These are phyloP conservation scores for Mortierella antarctica DNA, from an alignment of 192 early-diverging fungal genomes.

Conservation along the genomic window DNA sequence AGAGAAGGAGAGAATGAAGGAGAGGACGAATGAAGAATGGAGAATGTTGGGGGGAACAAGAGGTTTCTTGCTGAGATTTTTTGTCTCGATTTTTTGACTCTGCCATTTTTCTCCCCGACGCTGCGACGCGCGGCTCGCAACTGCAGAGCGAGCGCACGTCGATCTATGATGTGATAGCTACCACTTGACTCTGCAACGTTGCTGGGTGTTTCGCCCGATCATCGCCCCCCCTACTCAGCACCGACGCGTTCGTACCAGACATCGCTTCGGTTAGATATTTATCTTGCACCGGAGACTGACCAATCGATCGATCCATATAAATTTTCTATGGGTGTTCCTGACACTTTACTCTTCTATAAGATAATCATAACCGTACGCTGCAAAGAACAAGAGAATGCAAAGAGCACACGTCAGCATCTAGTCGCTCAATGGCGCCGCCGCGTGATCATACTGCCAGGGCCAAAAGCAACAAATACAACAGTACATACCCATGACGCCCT, in stretches of 20 bases:
- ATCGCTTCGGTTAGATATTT: too few species aligned
- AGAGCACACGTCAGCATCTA: neutral
- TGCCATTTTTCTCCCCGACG: neutral
- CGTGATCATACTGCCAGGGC: neutral
- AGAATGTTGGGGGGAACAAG: too few species aligned
- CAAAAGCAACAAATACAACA: neutral
- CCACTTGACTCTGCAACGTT: too few species aligned
- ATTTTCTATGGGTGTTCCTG: neutral
- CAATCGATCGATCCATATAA: neutral
- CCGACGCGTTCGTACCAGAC: too few species aligned
- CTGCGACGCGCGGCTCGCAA: too few species aligned
- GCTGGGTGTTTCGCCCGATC: too few species aligned
- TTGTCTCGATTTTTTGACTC: neutral
- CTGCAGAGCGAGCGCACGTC: too few species aligned
- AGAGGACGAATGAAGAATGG: neutral
- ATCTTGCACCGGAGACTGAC: too few species aligned
- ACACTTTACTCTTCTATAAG: conserved; percentile 57
- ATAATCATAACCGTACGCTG: conserved; percentile 68
- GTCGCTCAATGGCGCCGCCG: neutral
- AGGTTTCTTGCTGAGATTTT: too few species aligned
- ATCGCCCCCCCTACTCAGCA: too few species aligned
- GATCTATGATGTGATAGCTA: too few species aligned
- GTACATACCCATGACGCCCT: conserved; percentile 68
- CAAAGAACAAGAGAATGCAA: neutral
- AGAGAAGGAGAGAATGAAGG: neutral